phyloP scores from a whole-genome alignment of 805 yeast genomes.

The Ogataea nakhonphanomensis region DNA sequence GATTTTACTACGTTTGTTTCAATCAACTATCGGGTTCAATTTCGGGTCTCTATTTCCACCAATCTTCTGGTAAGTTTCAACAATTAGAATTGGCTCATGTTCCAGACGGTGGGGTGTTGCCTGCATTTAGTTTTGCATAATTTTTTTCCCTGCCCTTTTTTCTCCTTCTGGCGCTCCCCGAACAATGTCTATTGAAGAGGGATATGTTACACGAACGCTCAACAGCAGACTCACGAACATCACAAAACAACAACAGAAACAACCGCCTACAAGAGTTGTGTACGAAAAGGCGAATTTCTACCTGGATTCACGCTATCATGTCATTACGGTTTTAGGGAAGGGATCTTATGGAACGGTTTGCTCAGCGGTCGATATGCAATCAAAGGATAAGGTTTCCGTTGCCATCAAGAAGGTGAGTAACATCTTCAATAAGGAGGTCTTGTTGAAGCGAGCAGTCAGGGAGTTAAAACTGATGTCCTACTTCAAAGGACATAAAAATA shows the following conservation, averaged over 20 bases:
- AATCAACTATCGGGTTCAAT: constrained; percentile 74
- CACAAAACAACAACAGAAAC: constrained; percentile 15
- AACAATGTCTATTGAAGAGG: constrained; percentile 14
- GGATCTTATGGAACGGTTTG: constrained; percentile 89
- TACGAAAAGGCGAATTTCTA: constrained; percentile 58
- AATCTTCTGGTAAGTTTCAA: constrained; percentile 74
- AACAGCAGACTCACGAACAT: constrained; percentile 12
- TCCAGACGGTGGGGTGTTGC: constrained; percentile 44
- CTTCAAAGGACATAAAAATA: constrained; percentile 83
- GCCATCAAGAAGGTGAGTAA: constrained; percentile 82
- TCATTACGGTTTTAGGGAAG: constrained; percentile 62
- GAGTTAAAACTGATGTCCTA: constrained; percentile 78
- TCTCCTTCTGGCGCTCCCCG: constrained; percentile 14
- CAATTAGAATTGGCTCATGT: constrained; percentile 62
- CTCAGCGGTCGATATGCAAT: constrained; percentile 56
- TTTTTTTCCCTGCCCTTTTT: constrained; percentile 5
- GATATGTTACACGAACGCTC: constrained; percentile 14
- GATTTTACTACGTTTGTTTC: constrained; percentile 84
- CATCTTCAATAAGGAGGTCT: constrained; percentile 62
- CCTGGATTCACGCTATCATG: constrained; percentile 56
- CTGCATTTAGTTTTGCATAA: constrained; percentile 29
- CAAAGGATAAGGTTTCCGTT: constrained; percentile 38
- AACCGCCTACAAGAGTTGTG: constrained; percentile 26
- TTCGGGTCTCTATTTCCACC: constrained; percentile 79
- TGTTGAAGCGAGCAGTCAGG: constrained; percentile 75